Conservation (phyloP, 768 basidiomycete species). For the Termitomyces sp. region DNA sequence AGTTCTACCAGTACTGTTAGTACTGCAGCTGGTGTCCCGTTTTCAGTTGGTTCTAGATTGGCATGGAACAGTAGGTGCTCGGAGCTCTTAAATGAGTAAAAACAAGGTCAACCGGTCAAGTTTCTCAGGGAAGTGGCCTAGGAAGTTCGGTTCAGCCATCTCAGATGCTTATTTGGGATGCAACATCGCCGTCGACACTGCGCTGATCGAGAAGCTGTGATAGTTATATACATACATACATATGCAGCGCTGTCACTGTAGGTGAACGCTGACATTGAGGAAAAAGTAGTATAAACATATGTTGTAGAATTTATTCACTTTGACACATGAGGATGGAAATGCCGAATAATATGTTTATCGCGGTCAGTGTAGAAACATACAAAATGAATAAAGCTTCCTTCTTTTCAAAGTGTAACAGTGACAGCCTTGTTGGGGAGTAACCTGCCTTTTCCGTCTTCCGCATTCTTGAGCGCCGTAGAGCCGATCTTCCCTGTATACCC, state of each 20-base stretch:
- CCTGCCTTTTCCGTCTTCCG: slow-evolving; percentile 24
- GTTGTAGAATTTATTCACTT: too few relatives aligned
- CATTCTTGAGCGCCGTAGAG: slow-evolving; percentile 22
- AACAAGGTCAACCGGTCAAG: background rate
- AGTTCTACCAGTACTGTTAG: background rate
- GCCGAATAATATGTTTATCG: background rate
- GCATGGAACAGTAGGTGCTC: background rate
- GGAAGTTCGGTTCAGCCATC: too few relatives aligned
- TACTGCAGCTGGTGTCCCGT: background rate
- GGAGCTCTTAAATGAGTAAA: background rate
- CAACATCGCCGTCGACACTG: background rate
- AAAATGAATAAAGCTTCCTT: background rate
- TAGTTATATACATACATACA: too few relatives aligned
- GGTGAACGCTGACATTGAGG: too few relatives aligned
- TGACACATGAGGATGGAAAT: too few relatives aligned
- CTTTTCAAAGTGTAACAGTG: slow-evolving; percentile 1
- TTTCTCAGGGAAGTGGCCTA: background rate
- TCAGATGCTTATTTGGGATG: too few relatives aligned
- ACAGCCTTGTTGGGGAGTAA: slow-evolving; percentile 18
- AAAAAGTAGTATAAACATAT: too few relatives aligned
- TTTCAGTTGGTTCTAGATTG: background rate
- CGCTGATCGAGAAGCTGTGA: background rate
- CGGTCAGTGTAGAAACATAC: background rate
- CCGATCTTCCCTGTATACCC: slow-evolving; percentile 22
- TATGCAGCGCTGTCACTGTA: too few relatives aligned